These are phyloP conservation scores for Phytophthora kernoviae DNA, from an alignment of 352 stramenopile genomes.

Conservation along the genomic window DNA sequence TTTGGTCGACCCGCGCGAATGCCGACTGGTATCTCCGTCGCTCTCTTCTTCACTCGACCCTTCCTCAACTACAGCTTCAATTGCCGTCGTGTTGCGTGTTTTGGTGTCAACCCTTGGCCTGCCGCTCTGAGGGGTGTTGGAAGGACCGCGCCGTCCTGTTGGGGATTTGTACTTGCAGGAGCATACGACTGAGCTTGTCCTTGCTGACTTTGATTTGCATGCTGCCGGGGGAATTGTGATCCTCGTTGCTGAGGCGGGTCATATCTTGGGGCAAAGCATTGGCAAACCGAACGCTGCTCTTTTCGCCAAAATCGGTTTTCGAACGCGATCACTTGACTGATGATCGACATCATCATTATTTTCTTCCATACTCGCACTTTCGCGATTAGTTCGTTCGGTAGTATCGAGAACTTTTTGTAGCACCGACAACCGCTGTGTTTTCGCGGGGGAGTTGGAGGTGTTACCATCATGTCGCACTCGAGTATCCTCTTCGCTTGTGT, in stretches of 20 bases:
- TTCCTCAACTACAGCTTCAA: not conserved
- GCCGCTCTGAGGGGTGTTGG: not conserved
- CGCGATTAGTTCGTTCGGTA: not conserved
- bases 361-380: not conserved
- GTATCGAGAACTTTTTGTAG: slow-evolving; percentile 10
- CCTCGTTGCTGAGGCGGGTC: not conserved
- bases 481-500: not conserved
- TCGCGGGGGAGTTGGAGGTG: not conserved
- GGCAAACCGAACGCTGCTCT: not conserved
- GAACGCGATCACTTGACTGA: no score
- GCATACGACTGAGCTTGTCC: not conserved
- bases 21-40: not conserved
- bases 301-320: not conserved
- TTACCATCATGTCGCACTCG: no score
- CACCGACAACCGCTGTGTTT: slow-evolving; percentile 5
- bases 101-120: not conserved
- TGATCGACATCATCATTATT: not conserved
- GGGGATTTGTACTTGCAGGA: no score
- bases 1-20: not conserved
- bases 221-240: not conserved
- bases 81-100: not conserved
- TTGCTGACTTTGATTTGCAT: not conserved
- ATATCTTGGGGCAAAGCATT: not conserved
- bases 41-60: not conserved
- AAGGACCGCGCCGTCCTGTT: no score